Conservation (phyloP, 139 green algal species). For the Chlorella sorokiniana region DNA sequence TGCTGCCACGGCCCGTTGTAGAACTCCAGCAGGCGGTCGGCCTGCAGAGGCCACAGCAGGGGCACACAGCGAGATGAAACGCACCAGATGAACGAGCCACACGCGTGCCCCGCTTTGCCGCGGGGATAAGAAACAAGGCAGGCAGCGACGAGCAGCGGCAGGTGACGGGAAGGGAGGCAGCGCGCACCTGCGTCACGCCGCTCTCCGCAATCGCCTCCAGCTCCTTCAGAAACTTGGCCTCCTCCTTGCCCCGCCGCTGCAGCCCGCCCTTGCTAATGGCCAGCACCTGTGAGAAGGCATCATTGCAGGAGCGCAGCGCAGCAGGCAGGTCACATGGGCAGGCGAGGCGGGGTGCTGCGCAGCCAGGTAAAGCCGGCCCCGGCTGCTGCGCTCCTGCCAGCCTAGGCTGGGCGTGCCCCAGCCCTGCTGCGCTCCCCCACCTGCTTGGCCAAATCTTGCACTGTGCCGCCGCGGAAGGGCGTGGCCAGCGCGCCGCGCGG, state of each 20-base stretch:
- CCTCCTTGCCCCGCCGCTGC: constrained; percentile 76
- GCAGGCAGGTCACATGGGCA: not conserved
- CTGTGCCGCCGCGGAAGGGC: constrained; percentile 86
- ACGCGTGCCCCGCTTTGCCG: no score
- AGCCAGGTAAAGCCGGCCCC: no score
- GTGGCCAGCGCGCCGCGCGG: constrained; percentile 72
- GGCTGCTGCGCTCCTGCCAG: no score
- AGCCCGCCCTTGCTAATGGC: constrained; percentile 82
- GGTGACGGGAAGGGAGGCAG: no score
- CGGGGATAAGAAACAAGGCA: no score
- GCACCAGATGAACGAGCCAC: not conserved
- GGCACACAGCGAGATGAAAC: constrained; percentile 20
- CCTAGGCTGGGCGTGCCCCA: no score
- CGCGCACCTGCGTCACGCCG: constrained; percentile 5
- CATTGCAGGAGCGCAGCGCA: not conserved
- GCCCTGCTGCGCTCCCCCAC: not conserved
- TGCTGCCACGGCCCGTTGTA: constrained; percentile 75
- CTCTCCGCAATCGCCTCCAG: constrained; percentile 75
- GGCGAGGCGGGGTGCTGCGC: no score
- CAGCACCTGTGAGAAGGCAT: constrained; percentile 52
- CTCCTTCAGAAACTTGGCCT: constrained; percentile 81
- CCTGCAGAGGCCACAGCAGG: constrained; percentile 60
- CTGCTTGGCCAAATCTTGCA: constrained; percentile 80
- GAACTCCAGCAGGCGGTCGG: constrained; percentile 72
- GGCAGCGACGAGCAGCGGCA: no score